Base-by-base conservation (phyloP, 257 asterid genomes). In the Schizonepeta tenuifolia region DNA sequence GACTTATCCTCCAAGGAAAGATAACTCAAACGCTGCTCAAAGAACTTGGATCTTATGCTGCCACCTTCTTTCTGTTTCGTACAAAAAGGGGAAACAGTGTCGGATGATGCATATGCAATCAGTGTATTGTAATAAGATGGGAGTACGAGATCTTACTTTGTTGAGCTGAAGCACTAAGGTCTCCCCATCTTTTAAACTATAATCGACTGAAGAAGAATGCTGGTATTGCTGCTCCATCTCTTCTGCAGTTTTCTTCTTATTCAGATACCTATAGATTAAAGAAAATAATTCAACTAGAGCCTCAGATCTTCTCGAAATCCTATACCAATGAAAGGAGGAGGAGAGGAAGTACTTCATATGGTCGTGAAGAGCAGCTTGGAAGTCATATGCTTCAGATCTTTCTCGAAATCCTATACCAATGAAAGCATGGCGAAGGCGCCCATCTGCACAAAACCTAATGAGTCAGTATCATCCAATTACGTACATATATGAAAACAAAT, bases 281-380 rank as follows among this genome's bases (percentile, higher is more conserved):
- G 67, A 36, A 7, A 21, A 24, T 22, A 60, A 43, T n/a, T 28
- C 11, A 64, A 36, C 31, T 70, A 22, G 55, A 38, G 56, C 62
- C 40, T 69, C 35, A 18, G 26, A 18, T 51, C 57, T 51, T 18
- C 57, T 18, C 6, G 26, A 51, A 8, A 51, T n/a, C 57, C 18
- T 15, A 15, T 14, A 47, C 9, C 54, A n/a, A 49, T 49, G 28
- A 51, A 51, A 51, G 57, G 18, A 7, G 26, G 17, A 51, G 59
- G 76, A 28, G 43, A 4, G 51, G 71, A 76, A 76, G 50, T 89
- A 95, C 99, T 92, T 95, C 97, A 87, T 92, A 82, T 95, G 99
- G 78, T 95, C 99, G 78, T 92, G 97, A 47, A 95, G 92, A 59
- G 96, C 98, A 78, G 97, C 99, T 86, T 95, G 97, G 87, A 95